These are phyloP conservation scores for Rhodocollybia butyracea DNA, from an alignment of 768 basidiomycete species.

Conservation along the genomic window DNA sequence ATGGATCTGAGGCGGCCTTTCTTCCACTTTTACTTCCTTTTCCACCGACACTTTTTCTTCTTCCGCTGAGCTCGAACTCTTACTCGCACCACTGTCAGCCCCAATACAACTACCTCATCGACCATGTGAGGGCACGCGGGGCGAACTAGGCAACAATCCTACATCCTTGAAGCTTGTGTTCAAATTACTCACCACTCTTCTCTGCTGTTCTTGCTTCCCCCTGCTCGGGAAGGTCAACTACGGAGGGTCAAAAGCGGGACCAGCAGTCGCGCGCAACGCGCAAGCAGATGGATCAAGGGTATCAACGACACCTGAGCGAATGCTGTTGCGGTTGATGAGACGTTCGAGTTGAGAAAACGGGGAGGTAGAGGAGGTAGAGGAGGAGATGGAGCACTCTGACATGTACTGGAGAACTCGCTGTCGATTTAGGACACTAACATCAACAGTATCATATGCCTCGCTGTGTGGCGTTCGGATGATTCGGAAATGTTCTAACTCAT, in stretches of 20 bases:
- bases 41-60: slow-evolving; percentile 19
- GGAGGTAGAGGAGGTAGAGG: neutral
- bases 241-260: slow-evolving; percentile 28
- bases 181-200: slow-evolving; percentile 65
- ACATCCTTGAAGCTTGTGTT: slow-evolving; percentile 79
- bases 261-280: slow-evolving; percentile 5
- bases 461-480: slow-evolving; percentile 56
- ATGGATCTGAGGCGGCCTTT: slow-evolving; percentile 5
- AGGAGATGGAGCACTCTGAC: neutral
- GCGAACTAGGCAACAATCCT: slow-evolving; percentile 61
- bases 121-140: neutral
- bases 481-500: slow-evolving; percentile 19
- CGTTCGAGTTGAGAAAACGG: neutral
- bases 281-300: neutral
- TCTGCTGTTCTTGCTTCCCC: slow-evolving; percentile 62
- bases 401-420: slow-evolving; percentile 19
- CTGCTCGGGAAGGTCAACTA: slow-evolving; percentile 70
- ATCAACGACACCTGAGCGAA: neutral
- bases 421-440: slow-evolving; percentile 46
- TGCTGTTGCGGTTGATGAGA: slow-evolving; percentile 1
- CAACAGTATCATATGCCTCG: slow-evolving; percentile 59
- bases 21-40: slow-evolving; percentile 17
- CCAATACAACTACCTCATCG: neutral
- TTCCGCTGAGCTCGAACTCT: slow-evolving; percentile 19
- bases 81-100: slow-evolving; percentile 12